Conservation (phyloP, 2,329 filamentous ascomycete species). For the Aspergillus proliferans region DNA sequence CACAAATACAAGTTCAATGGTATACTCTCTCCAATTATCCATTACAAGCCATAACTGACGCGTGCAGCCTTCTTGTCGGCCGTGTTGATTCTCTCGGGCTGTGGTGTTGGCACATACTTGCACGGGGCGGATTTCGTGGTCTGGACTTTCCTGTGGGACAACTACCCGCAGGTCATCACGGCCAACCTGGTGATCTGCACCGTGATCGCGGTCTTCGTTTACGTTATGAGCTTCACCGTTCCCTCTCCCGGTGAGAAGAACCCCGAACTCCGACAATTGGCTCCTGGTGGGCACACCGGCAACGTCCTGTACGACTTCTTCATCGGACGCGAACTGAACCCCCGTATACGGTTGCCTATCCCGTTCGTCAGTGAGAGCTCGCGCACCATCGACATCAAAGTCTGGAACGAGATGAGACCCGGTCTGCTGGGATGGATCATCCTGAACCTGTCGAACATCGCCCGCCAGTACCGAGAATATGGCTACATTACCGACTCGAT, state of each 20-base stretch:
- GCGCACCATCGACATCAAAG: slow-evolving; percentile 76
- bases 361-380: slow-evolving; percentile 55
- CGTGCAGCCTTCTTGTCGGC: slow-evolving; percentile 66
- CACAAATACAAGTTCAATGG: slow-evolving; percentile 79
- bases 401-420: slow-evolving; percentile 83
- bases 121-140: slow-evolving; percentile 77
- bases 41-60: slow-evolving; percentile 5
- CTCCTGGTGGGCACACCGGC: slow-evolving; percentile 71
- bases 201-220: slow-evolving; percentile 68
- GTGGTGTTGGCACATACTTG: slow-evolving; percentile 65
- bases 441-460: slow-evolving; percentile 75
- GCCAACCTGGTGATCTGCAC: slow-evolving; percentile 74
- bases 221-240: slow-evolving; percentile 74
- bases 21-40: slow-evolving; percentile 28
- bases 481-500: slow-evolving; percentile 83
- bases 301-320: slow-evolving; percentile 94
- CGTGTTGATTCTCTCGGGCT: slow-evolving; percentile 63
- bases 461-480: slow-evolving; percentile 79
- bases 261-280: slow-evolving; percentile 66
- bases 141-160: slow-evolving; percentile 89
- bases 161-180: slow-evolving; percentile 80
- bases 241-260: slow-evolving; percentile 58
- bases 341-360: slow-evolving; percentile 55
- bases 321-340: slow-evolving; percentile 92
- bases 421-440: slow-evolving; percentile 86